A percentile compares a stretch with the other conserved stretches of the same genome.
phyloP scores from a whole-genome alignment of 2,329 filamentous ascomycete species.

The Pestalotiopsis sp. region DNA sequence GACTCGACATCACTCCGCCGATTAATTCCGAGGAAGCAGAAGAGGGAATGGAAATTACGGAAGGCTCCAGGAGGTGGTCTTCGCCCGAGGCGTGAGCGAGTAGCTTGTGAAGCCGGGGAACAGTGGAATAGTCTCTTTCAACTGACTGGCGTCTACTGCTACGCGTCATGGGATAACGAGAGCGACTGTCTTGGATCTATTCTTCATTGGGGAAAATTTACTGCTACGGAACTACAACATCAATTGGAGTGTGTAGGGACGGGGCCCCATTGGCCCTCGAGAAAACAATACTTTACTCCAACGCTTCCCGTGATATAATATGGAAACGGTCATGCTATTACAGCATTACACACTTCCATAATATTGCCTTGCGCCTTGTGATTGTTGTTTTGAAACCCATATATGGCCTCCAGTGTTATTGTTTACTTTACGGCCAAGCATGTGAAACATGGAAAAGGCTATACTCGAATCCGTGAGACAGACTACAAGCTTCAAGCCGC shows the following conservation, averaged over 20 bases:
- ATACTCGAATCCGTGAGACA: neutral
- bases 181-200: constrained; percentile 5
- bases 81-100: neutral
- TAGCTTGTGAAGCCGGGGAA: neutral
- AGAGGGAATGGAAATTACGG: neutral
- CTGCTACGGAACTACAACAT: neutral
- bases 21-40: neutral
- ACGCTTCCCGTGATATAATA: neutral
- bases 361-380: neutral
- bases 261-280: neutral
- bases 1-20: neutral
- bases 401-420: neutral
- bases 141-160: neutral
- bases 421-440: neutral
- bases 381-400: neutral
- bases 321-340: neutral
- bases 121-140: neutral
- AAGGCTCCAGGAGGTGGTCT: neutral
- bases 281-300: neutral
- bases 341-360: neutral
- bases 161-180: constrained; percentile 14
- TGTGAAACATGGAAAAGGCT: neutral
- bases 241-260: neutral
- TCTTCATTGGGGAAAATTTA: neutral
- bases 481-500: neutral